Conservation (phyloP, 441 rosid species). For the Corymbia citriodora region DNA sequence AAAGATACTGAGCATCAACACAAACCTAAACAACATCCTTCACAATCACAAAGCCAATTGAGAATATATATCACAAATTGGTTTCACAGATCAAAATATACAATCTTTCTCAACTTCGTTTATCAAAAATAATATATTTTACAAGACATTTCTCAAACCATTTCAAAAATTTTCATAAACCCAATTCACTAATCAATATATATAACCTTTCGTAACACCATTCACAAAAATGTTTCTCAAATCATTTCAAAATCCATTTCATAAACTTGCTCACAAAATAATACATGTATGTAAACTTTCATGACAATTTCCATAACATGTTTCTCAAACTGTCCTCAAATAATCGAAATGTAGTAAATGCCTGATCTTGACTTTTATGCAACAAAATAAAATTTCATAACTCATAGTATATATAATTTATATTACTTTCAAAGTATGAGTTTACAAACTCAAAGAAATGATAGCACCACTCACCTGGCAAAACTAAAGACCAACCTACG, state of each 20-base stretch:
- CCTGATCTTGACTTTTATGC: too few relatives aligned
- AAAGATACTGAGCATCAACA: background rate
- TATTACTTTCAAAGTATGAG: background rate
- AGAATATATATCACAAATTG: too few relatives aligned
- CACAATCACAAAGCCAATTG: background rate
- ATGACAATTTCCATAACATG: too few relatives aligned
- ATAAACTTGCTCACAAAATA: too few relatives aligned
- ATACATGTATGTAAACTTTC: too few relatives aligned
- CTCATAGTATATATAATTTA: too few relatives aligned
- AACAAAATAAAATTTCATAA: too few relatives aligned
- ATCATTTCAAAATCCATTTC: too few relatives aligned
- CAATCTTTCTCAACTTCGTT: too few relatives aligned
- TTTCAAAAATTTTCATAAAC: background rate
- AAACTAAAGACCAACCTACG: background rate
- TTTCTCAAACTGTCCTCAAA: too few relatives aligned
- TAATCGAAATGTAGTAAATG: too few relatives aligned
- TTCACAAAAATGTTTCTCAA: background rate
- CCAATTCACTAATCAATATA: background rate
- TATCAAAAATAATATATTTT: too few relatives aligned
- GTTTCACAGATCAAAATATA: background rate
- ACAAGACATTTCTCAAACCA: background rate
- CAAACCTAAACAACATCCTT: background rate
- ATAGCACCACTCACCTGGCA: background rate
- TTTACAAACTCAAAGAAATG: background rate
- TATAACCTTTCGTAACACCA: background rate